Percentiles rank a stretch among this genome's conserved stretches.
phyloP scores from a whole-genome alignment of 2,329 filamentous ascomycete species.

The Graphilbum sp. region DNA sequence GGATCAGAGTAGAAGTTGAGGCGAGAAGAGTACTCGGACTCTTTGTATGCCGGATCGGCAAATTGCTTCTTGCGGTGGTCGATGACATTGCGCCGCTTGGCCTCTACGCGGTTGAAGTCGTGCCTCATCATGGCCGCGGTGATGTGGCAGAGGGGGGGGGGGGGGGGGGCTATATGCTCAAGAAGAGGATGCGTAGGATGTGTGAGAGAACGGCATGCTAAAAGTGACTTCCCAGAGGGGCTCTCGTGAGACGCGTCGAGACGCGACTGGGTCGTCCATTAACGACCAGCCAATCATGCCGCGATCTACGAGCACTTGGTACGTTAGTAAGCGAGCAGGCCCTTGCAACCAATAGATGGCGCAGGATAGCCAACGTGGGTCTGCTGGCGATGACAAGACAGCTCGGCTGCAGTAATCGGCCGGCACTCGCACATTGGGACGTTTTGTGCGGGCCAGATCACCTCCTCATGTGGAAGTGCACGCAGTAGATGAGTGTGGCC shows the following conservation, averaged over 20 bases:
- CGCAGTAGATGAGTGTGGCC: too few relatives aligned
- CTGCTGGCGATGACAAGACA: not conserved
- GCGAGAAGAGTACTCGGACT: conserved; percentile 65
- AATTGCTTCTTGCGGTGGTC: conserved; percentile 82
- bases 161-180: too few relatives aligned
- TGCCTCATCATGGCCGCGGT: conserved; percentile 27
- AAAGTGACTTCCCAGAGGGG: too few relatives aligned
- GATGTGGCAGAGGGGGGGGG: not conserved
- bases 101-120: conserved; percentile 35
- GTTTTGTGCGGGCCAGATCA: too few relatives aligned
- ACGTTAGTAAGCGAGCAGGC: too few relatives aligned
- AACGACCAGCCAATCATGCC: conserved; percentile 2
- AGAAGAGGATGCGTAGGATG: too few relatives aligned
- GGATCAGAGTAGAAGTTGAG: conserved; percentile 85
- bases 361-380: not conserved
- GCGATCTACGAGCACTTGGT: not conserved
- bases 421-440: too few relatives aligned
- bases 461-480: too few relatives aligned
- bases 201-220: too few relatives aligned
- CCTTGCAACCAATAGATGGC: conserved; percentile 1
- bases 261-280: conserved; percentile 8
- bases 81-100: conserved; percentile 61
- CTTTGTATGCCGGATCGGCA: conserved; percentile 57
- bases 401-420: too few relatives aligned
- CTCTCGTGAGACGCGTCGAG: not conserved